These are phyloP conservation scores for Trichoderma afroharzianum DNA, from an alignment of 2,329 filamentous ascomycete species.

Conservation along the genomic window DNA sequence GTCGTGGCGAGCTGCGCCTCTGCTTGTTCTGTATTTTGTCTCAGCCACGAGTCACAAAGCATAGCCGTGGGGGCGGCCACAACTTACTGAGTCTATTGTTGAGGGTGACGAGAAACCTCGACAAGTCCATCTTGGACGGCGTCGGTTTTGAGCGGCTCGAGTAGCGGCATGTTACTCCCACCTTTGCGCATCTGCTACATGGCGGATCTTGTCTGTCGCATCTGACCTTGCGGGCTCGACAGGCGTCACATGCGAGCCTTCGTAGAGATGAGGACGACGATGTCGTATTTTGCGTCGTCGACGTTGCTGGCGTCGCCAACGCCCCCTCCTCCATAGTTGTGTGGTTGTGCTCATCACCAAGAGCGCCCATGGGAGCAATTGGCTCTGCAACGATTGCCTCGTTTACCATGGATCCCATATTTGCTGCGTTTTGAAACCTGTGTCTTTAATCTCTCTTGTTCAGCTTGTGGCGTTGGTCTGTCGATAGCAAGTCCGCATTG, in stretches of 20 bases:
- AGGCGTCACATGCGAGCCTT: conserved; percentile 6
- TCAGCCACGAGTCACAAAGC: not conserved
- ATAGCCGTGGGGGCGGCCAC: not conserved
- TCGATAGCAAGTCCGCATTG: not conserved
- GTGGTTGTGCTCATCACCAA: not conserved
- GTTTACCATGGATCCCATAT: not conserved
- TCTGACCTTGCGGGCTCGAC: conserved; percentile 7
- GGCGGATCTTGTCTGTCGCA: conserved; percentile 11
- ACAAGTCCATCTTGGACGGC: conserved; percentile 6
- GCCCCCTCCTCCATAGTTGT: not conserved
- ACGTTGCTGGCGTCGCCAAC: not conserved
- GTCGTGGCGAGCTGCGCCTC: conserved; percentile 9
- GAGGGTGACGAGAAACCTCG: not conserved
- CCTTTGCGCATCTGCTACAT: conserved; percentile 7
- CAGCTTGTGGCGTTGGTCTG: not conserved
- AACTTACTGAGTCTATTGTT: not conserved
- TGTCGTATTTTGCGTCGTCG: not conserved
- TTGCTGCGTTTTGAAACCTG: not conserved
- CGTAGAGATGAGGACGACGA: not conserved
- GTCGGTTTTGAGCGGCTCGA: conserved; percentile 7
- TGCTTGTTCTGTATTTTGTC: not conserved
- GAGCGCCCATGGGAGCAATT: not conserved
- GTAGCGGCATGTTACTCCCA: conserved; percentile 9
- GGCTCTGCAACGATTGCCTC: not conserved
- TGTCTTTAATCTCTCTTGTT: not conserved